Conservation (phyloP, 768 basidiomycete species). For the Panaeolus cyanescens region DNA sequence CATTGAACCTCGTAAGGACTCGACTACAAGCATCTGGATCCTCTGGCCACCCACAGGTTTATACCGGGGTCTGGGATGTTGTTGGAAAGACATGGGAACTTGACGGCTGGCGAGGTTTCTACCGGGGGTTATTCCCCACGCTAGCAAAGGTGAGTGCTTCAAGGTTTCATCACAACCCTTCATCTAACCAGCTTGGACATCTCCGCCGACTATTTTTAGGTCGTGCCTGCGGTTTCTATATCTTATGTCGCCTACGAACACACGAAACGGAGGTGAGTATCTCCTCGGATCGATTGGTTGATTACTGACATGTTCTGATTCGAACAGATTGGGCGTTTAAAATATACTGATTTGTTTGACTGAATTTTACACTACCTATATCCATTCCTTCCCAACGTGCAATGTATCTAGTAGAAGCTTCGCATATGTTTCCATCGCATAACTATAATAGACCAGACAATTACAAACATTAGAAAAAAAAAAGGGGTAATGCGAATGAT, state of each 20-base stretch:
- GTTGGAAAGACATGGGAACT: conserved; percentile 73
- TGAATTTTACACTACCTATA: conserved; percentile 17
- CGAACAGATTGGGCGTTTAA: conserved; percentile 59
- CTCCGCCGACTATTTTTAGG: conserved; percentile 43
- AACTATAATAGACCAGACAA: conserved; percentile 12
- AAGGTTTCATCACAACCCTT: neutral
- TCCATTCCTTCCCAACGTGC: conserved; percentile 11
- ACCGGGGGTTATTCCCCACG: conserved; percentile 89
- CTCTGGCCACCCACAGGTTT: conserved; percentile 89
- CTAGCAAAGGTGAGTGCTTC: conserved; percentile 73
- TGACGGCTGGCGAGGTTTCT: conserved; percentile 95
- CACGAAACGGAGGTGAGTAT: conserved; percentile 71
- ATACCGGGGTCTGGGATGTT: conserved; percentile 89
- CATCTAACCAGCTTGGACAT: neutral
- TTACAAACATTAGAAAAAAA: conserved; percentile 5
- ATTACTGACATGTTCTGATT: conserved; percentile 6
- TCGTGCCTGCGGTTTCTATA: conserved; percentile 95
- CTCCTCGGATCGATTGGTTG: neutral
- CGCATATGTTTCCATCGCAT: conserved; percentile 8
- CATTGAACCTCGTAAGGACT: conserved; percentile 89
- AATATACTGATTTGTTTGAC: conserved; percentile 17
- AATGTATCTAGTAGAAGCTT: conserved; percentile 25
- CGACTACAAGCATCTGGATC: conserved; percentile 96
- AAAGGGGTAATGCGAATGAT: conserved; percentile 3
- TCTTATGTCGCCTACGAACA: conserved; percentile 95